These are phyloP conservation scores for Pleurotus cornucopiae DNA, from an alignment of 768 basidiomycete species.

Conservation along the genomic window DNA sequence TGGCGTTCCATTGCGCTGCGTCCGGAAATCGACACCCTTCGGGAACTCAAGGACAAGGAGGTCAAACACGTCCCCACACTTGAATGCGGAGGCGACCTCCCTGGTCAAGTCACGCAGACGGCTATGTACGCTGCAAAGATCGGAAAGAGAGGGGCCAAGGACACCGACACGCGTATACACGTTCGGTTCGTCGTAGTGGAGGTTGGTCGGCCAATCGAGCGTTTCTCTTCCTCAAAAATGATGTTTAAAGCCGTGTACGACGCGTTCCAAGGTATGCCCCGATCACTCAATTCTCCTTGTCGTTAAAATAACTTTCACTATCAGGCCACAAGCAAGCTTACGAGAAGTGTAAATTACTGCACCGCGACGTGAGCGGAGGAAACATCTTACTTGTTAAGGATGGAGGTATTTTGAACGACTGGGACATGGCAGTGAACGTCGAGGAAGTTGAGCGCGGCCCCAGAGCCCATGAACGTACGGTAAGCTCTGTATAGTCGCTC, in stretches of 20 bases:
- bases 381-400: conserved; percentile 3
- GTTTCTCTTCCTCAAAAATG: neutral
- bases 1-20: conserved; percentile 8
- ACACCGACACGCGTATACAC: neutral
- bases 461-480: neutral
- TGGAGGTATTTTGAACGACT: conserved; percentile 8
- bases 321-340: conserved; percentile 8
- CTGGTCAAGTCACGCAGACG: conserved; percentile 8
- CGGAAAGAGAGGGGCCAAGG: conserved; percentile 7
- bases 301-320: too few relatives aligned
- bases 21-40: neutral
- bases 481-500: neutral
- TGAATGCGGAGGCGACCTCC: conserved; percentile 18
- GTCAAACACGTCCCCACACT: conserved; percentile 20
- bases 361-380: conserved; percentile 10
- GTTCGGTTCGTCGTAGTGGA: neutral
- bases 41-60: neutral
- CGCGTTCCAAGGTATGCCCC: conserved; percentile 12
- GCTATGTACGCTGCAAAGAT: conserved; percentile 6
- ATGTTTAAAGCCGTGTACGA: conserved; percentile 12
- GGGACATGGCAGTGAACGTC: conserved; percentile 4
- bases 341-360: conserved; percentile 2
- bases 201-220: neutral
- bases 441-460: neutral
- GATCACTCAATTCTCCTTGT: too few relatives aligned